These are phyloP conservation scores for Capsicum pubescens DNA, from an alignment of 257 asterid species.

Conservation along the genomic window DNA sequence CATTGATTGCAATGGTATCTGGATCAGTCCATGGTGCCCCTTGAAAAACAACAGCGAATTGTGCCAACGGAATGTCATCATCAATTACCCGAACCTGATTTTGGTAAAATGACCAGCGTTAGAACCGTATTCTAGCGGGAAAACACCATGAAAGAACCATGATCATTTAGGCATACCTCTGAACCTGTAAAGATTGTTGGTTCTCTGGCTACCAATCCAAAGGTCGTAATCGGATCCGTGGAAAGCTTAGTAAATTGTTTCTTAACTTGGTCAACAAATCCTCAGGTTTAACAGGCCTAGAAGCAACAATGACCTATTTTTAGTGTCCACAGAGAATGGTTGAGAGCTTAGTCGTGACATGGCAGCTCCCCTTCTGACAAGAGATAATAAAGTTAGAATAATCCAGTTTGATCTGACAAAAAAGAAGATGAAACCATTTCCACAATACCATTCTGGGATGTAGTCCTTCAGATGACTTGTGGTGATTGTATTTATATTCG, in stretches of 20 bases:
- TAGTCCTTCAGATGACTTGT: slow-evolving; percentile 58
- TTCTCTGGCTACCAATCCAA: slow-evolving; percentile 66
- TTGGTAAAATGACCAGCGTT: slow-evolving; percentile 28
- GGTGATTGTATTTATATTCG: slow-evolving; percentile 62
- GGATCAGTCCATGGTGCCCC: slow-evolving; percentile 97
- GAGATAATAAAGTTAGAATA: slow-evolving; percentile 7
- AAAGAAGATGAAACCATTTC: neutral
- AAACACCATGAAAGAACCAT: slow-evolving; percentile 28
- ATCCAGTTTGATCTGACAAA: neutral
- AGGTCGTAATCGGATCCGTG: slow-evolving; percentile 55
- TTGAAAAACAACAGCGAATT: slow-evolving; percentile 87
- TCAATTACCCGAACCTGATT: slow-evolving; percentile 75
- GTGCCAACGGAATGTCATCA: slow-evolving; percentile 79
- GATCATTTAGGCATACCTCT: slow-evolving; percentile 58
- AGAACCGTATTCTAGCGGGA: slow-evolving; percentile 15
- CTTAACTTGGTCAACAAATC: slow-evolving; percentile 78
- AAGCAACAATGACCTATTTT: slow-evolving; percentile 72
- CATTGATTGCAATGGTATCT: slow-evolving; percentile 83
- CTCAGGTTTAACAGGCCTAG: slow-evolving; percentile 89
- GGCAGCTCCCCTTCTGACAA: neutral
- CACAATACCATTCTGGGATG: slow-evolving; percentile 68
- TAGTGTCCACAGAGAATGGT: slow-evolving; percentile 28
- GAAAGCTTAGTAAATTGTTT: slow-evolving; percentile 70
- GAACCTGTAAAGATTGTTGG: slow-evolving; percentile 91
- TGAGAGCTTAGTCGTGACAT: neutral